Base-by-base conservation (phyloP, 805 yeast genomes). In the Millerozyma acaciae region DNA sequence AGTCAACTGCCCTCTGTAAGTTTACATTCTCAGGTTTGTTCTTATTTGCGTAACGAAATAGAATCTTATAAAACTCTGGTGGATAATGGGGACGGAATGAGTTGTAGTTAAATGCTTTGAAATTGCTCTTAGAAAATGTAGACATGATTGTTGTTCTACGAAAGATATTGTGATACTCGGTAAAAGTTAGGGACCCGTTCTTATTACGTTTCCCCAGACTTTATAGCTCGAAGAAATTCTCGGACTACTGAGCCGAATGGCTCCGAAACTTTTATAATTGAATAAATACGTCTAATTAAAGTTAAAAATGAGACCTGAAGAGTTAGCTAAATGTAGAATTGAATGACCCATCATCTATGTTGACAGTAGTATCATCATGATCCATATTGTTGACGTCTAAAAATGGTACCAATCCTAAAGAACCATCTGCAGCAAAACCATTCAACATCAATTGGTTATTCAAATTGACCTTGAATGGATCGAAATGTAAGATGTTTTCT, bases 351-450 rank as follows among this genome's bases (percentile, higher is more conserved):
- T 28, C 21, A 28, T 18, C 13, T 7, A 14, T 12, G 5, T 6
- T 18, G 9, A 17, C 8, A 20, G 16, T 12, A 3, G 20, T 38
- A 18, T 39, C 37, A 4, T 25, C 15, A 21, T 30, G 26, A 4
- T 21, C 21, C 9, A 16, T 7, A 16, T 34, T 33, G 31, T 62
- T 69, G 48, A 69, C 27, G 34, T 76, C 82, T 36, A 83, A 56
- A 46, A 82, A 70, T 7, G 83, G 83, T 2, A 84, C 87, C 34
- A 84, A 59, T 1, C 90, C 90, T 25, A 83, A 58, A 0, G 90
- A 84, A 1, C 87, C 90, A 58, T 84, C 93, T 3, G 86, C 86
- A n/a, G 82, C 84, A 53, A 80, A 82, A 37, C 80, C 87, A 35
- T 55, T 45, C 40, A 49, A 49, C 56, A 57, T 34, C 21, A 51